Conservation (phyloP, 345 rosid genomes). For the Brassica incana region DNA sequence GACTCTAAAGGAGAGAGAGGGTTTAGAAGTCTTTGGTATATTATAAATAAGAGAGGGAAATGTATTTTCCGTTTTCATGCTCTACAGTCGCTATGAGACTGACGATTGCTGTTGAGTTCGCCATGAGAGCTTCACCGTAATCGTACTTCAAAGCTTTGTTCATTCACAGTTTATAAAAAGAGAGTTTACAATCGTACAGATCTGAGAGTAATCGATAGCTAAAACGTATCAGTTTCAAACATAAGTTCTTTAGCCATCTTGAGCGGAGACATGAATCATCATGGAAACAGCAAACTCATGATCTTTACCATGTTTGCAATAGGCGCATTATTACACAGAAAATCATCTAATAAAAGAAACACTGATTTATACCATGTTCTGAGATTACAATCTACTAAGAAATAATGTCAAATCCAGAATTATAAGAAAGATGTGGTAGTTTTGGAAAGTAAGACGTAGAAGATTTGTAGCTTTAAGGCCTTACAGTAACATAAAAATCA, state of each 20-base stretch:
- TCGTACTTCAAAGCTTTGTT: too few species aligned
- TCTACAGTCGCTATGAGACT: too few species aligned
- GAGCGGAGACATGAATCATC: background rate
- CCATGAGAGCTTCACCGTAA: too few species aligned
- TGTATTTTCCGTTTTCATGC: too few species aligned
- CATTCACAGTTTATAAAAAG: too few species aligned
- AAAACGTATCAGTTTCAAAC: too few species aligned
- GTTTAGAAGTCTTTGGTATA: too few species aligned
- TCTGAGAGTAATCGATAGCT: too few species aligned
- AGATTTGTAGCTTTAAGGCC: background rate
- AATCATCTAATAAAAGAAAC: background rate
- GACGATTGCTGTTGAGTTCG: too few species aligned
- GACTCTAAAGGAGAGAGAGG: too few species aligned
- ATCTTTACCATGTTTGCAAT: background rate
- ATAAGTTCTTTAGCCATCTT: background rate
- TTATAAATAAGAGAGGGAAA: too few species aligned
- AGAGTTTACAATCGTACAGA: too few species aligned
- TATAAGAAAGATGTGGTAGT: background rate
- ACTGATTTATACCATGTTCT: background rate
- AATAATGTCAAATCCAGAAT: background rate
- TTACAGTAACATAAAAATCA: background rate
- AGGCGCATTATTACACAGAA: background rate
- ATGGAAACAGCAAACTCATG: background rate
- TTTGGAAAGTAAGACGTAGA: background rate
- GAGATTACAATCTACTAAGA: background rate